A percentile compares a stretch with the other conserved stretches of the same genome.
phyloP scores from a whole-genome alignment of 2,329 filamentous ascomycete genomes.

The Fusarium hostae region DNA sequence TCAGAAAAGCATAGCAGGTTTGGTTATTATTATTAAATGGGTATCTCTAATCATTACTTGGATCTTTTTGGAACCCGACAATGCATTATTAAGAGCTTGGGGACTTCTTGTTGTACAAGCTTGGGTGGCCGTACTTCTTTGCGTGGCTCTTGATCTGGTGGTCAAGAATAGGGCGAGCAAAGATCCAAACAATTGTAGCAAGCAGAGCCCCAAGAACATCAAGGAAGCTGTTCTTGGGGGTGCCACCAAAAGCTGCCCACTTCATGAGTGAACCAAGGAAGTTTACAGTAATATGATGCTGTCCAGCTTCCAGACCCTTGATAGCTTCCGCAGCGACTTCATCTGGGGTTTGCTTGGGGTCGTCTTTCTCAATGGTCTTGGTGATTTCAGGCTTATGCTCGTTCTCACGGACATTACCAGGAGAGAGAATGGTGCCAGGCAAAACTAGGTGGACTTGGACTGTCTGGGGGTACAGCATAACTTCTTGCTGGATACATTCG shows the following conservation, averaged over 20 bases:
- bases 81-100: constrained; percentile 2
- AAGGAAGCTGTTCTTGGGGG: constrained; percentile 66
- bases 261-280: constrained; percentile 79
- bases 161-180: constrained; percentile 67
- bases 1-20: constrained; percentile 2
- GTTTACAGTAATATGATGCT: constrained; percentile 82
- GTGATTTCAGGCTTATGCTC: constrained; percentile 83
- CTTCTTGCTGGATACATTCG: constrained; percentile 85
- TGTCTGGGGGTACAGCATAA: constrained; percentile 85
- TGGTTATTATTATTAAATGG: constrained; percentile 31
- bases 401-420: constrained; percentile 81
- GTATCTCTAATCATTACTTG: constrained; percentile 25
- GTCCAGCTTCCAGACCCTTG: constrained; percentile 78
- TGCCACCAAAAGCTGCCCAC: constrained; percentile 66
- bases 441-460: constrained; percentile 85
- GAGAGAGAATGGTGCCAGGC: constrained; percentile 83
- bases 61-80: not conserved
- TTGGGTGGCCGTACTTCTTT: constrained; percentile 69
- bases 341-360: constrained; percentile 81
- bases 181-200: constrained; percentile 65
- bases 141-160: constrained; percentile 66
- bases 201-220: constrained; percentile 69
- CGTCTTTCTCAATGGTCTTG: constrained; percentile 80
- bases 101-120: constrained; percentile 54
- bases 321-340: constrained; percentile 79